Evolutionary conservation across 768 basidiomycete genomes (phyloP).

Genomic region (Mycena haematopus): DNA sequence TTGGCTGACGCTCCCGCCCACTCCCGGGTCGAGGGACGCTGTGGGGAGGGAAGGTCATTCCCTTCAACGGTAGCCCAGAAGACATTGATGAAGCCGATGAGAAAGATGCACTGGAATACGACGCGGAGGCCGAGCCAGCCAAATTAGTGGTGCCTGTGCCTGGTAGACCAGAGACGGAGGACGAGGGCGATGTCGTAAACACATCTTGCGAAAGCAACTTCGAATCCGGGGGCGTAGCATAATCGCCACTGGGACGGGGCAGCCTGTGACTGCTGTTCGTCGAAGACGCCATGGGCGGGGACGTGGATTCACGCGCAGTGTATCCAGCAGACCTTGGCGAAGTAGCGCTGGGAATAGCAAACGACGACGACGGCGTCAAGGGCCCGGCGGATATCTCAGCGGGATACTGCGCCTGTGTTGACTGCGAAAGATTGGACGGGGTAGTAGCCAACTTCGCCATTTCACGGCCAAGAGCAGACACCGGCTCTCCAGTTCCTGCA

Average conservation of each 20-base stretch:
- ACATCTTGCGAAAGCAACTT: conserved; percentile 40
- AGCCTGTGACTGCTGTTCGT: conserved; percentile 58
- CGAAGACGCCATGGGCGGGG: conserved; percentile 62
- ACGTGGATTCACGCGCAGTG: conserved; percentile 68
- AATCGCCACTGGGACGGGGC: conserved; percentile 87
- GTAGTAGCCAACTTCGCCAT: conserved; percentile 76
- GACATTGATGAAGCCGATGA: conserved; percentile 39
- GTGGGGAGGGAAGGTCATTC: conserved; percentile 40
- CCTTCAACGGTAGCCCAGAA: conserved; percentile 30
- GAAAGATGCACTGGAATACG: conserved; percentile 35
- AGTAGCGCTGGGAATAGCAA: conserved; percentile 32
- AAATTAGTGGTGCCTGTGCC: conserved; percentile 26
- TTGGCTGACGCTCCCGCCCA: conserved; percentile 67
- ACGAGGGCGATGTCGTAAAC: conserved; percentile 54
- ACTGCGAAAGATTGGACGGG: conserved; percentile 43
- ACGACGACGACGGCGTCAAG: conserved; percentile 36
- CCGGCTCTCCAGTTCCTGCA: conserved; percentile 78
- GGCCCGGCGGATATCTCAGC: conserved; percentile 23
- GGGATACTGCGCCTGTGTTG: conserved; percentile 22
- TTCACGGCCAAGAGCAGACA: conserved; percentile 77
- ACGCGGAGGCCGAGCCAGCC: conserved; percentile 26
- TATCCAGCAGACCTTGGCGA: conserved; percentile 40
- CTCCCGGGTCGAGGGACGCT: conserved; percentile 41
- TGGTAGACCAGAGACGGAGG: conserved; percentile 58
- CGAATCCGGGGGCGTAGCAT: conserved; percentile 67